Evolutionary conservation across 2,329 filamentous ascomycete genomes (phyloP).

Genomic region (Pestalotiopsis sp.): DNA sequence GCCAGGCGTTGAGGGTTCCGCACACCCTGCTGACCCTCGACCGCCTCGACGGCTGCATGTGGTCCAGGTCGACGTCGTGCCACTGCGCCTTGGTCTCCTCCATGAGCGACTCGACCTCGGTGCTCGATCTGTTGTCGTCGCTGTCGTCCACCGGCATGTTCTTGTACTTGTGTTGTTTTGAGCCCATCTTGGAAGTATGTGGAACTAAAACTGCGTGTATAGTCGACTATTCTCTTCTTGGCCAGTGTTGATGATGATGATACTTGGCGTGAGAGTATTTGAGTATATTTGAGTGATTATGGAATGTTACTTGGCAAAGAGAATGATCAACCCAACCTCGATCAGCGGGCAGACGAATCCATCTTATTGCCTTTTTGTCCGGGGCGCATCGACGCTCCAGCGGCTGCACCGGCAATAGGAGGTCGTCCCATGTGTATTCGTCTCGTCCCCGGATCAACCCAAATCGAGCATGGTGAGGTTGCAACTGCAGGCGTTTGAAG

Average conservation of each 20-base stretch:
- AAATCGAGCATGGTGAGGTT: constrained; percentile 7
- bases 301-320: not conserved
- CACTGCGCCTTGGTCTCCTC: constrained; percentile 37
- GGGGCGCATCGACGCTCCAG: not conserved
- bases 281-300: constrained; percentile 1
- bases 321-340: not conserved
- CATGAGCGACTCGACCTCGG: constrained; percentile 45
- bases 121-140: constrained; percentile 37
- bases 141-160: constrained; percentile 35
- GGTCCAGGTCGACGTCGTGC: constrained; percentile 28
- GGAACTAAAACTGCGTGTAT: not conserved
- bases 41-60: constrained; percentile 21
- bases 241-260: not conserved
- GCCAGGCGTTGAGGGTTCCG: constrained; percentile 30
- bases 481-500: constrained; percentile 18
- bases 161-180: constrained; percentile 32
- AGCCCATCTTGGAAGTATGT: constrained; percentile 23
- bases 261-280: not conserved
- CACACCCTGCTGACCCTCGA: constrained; percentile 25
- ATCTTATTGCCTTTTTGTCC: constrained; percentile 7
- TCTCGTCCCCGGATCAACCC: not conserved
- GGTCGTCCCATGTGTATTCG: not conserved
- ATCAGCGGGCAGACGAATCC: not conserved
- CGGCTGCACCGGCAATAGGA: not conserved
- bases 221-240: not conserved